Base-by-base conservation (phyloP, 768 basidiomycete genomes). In the Galerina sulciceps region DNA sequence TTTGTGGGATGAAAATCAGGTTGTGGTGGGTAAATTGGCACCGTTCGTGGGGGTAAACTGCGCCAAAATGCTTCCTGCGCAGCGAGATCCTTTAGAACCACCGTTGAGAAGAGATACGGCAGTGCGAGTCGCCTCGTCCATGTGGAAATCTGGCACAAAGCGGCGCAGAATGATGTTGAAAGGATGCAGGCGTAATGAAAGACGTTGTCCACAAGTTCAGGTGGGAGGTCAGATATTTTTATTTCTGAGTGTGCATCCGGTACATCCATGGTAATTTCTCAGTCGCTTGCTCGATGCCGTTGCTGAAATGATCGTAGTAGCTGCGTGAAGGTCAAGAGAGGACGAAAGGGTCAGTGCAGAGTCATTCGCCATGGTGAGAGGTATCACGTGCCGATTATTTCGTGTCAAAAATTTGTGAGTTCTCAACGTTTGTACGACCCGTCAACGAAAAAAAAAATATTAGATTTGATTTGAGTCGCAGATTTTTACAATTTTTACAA, bases 111-210 rank as follows among this genome's bases (percentile, higher is more conserved):
- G 6, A 71, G 63, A 52, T 71, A 60, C 14, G 67, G 69, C 18
- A 73, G 54, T 1, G 67, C 68, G 8, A 73, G 50, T 10, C 23
- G 20, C 14, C 68, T 63, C 5, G 66, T 62, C 70, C 69, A 73
- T 0, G 58, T 58, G 11, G 65, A 67, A 2, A 67, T 53, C n/a
- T 56, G 53, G 43, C 58, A 65, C 15, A 73, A 51, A 13, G 62
- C 44, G 10, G 47, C 40, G 44, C 61, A 68, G 36, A 69, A 65
- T 23, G 46, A 37, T 0, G 59, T 60, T 15, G 67, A 69, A 14
- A 62, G 36, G 15, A 40, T 41, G 38, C 61, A 65, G 26, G 59
- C 69, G 47, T 62, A 50, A 35, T 58, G 58, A 48, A 68, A 61
- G 15, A 72, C 59, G 14, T 64, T 53, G 35, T 62, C 49, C 1